Percentiles rank a stretch among this genome's conserved stretches.
These are phyloP conservation scores for Fragilariopsis cylindrus DNA, from an alignment of 108 stramenopile genomes.

Conservation along the genomic window DNA sequence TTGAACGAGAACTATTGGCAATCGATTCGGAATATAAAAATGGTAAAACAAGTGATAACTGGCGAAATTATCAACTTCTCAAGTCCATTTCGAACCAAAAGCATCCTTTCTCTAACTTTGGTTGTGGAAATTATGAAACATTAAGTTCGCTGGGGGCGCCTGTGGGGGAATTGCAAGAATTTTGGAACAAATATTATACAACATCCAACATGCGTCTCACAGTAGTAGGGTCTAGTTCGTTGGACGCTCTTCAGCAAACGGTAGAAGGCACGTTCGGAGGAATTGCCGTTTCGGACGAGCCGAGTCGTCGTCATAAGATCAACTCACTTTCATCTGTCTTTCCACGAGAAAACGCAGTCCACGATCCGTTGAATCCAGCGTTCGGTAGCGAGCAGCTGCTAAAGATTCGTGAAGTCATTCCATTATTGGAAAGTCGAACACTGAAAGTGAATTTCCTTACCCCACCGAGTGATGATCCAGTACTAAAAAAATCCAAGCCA, in stretches of 20 bases:
- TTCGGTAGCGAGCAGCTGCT: constrained; percentile 74
- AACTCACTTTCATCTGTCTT: constrained; percentile 45
- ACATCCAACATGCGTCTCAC: constrained; percentile 88
- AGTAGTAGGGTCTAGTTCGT: constrained; percentile 79
- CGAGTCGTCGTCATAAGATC: constrained; percentile 39
- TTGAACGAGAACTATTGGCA: constrained; percentile 92
- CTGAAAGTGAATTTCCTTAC: constrained; percentile 90
- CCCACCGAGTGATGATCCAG: constrained; percentile 82
- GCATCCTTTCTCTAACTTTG: constrained; percentile 89
- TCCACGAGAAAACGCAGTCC: constrained; percentile 70
- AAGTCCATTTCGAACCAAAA: constrained; percentile 64
- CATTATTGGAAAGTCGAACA: constrained; percentile 83
- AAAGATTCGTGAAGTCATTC: constrained; percentile 75
- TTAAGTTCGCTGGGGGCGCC: constrained; percentile 57
- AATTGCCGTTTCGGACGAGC: constrained; percentile 49
- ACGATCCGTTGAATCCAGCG: constrained; percentile 51
- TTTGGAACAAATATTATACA: constrained; percentile 84
- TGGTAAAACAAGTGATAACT: constrained; percentile 89
- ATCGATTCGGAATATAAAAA: constrained; percentile 97
- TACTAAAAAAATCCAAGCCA: constrained; percentile 61
- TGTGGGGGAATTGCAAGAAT: constrained; percentile 60
- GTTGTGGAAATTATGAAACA: constrained; percentile 94
- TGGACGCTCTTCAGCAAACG: constrained; percentile 76
- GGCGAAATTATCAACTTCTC: constrained; percentile 87
- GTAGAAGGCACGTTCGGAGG: constrained; percentile 78